These are phyloP conservation scores for Monascus purpureus DNA, from an alignment of 495 filamentous ascomycete species.

Conservation along the genomic window DNA sequence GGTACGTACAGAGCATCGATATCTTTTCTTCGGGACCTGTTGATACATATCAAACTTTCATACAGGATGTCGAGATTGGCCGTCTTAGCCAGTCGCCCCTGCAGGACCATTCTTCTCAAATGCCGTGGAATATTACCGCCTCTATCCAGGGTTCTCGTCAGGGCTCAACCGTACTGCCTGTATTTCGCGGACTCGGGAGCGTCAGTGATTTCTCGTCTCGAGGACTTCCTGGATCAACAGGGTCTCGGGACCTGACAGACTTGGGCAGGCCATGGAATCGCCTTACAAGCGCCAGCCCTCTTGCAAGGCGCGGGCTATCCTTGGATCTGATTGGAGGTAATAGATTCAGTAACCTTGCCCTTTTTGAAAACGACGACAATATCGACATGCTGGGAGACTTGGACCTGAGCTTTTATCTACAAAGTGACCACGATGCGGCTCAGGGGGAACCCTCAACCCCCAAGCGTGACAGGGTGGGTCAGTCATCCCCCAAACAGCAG, in stretches of 20 bases:
- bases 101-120: conserved; percentile 42
- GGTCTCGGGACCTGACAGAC: conserved; percentile 3
- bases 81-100: conserved; percentile 44
- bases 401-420: conserved; percentile 25
- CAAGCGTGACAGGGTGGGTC: conserved; percentile 4
- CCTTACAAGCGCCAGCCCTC: conserved; percentile 46
- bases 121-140: conserved; percentile 59
- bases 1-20: conserved; percentile 1
- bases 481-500: conserved; percentile 25
- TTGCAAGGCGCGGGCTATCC: conserved; percentile 37
- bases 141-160: conserved; percentile 44
- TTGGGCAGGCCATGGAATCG: conserved; percentile 26
- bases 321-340: conserved; percentile 12
- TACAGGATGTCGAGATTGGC: conserved; percentile 42
- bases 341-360: conserved; percentile 18
- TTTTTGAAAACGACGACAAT: conserved; percentile 21
- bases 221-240: conserved; percentile 16
- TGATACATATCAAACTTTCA: too few relatives aligned
- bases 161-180: conserved; percentile 19
- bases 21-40: not conserved
- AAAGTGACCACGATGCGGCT: conserved; percentile 12
- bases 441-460: not conserved
- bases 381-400: conserved; percentile 27
- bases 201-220: conserved; percentile 42
- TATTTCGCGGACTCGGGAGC: conserved; percentile 33